Evolutionary conservation across 108 stramenopile species (phyloP), one percentile per base, ranked within the genome.

Genomic region (Cyclotella sp.): DNA sequence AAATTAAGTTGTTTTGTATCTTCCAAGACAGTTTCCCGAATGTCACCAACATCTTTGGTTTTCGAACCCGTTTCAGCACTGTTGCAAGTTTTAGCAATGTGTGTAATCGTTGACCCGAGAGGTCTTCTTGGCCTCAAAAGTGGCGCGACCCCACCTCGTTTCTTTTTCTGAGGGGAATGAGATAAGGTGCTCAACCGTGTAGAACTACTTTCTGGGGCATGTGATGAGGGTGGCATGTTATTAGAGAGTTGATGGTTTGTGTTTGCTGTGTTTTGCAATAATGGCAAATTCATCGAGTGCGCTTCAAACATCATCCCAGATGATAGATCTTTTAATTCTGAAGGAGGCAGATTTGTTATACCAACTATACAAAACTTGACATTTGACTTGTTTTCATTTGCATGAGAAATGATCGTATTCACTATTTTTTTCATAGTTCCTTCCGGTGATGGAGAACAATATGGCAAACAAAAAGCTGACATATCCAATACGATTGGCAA

Each of bases 391-490:
- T 11, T 69, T 49, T n/a, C 29, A n/a, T 39, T 45, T 0, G 27
- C 43, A 55, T 59, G 18, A 18, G 73, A 75, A 15, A 14, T 39
- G 22, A 75, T 65, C 42, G 49, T 63, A 55, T 75, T 42, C 13
- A 70, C 76, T n/a, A 77, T 60, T 29, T 43, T 41, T 11, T 47
- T 28, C 29, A 77, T 29, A 22, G 62, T 63, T 3, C 51, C 76
- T 18, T 51, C 9, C 21, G 75, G 22, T 28, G 64, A 40, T 44
- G 65, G 27, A 0, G 27, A 28, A 0, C 26, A 60, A 68, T 76
- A 66, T 22, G 66, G 66, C 15, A 66, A 76, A 28, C 75, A 68
- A 71, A 77, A 77, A 16, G 68, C 76, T 3, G 76, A 61, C 53
- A 77, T 53, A 42, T 77, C 76, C 21, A 77, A 63, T 1, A 77